phyloP scores from a whole-genome alignment of 1,284 basidiomycete genomes.

The Psilocybe mexicana region DNA sequence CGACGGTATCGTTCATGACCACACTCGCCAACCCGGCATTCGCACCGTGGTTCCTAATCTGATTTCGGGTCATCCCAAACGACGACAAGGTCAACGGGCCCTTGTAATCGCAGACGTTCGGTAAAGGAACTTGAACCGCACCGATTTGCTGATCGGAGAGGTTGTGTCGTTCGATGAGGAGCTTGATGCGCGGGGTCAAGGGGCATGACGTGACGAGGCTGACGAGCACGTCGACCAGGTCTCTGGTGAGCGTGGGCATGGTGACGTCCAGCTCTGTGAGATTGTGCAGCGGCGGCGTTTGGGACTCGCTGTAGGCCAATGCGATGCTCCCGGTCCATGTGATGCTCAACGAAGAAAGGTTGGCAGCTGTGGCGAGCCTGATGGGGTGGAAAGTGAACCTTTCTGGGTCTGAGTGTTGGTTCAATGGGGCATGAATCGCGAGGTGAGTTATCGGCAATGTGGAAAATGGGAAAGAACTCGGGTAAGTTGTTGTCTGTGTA shows the following conservation, averaged over 20 bases:
- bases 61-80: neutral
- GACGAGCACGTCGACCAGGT: conserved; percentile 18
- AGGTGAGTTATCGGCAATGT: conserved; percentile 20
- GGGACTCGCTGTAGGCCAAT: conserved; percentile 2
- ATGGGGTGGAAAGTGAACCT: conserved; percentile 15
- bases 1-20: conserved; percentile 16
- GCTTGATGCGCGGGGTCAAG: conserved; percentile 6
- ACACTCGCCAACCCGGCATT: conserved; percentile 13
- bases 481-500: neutral
- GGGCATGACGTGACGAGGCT: conserved; percentile 11
- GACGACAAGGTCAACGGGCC: conserved; percentile 19
- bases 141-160: conserved; percentile 18
- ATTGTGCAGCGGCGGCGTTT: neutral
- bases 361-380: conserved; percentile 14
- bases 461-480: conserved; percentile 3
- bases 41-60: neutral
- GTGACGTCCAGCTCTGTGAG: conserved; percentile 7
- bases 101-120: conserved; percentile 20
- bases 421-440: conserved; percentile 10
- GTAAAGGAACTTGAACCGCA: conserved; percentile 8
- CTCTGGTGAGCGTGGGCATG: conserved; percentile 18
- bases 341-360: conserved; percentile 15
- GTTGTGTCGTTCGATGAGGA: conserved; percentile 19
- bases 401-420: conserved; percentile 1
- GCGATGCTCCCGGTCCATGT: conserved; percentile 18